Evolutionary conservation across 495 filamentous ascomycete species (phyloP).

Genomic region (Aspergillus biplanus): DNA sequence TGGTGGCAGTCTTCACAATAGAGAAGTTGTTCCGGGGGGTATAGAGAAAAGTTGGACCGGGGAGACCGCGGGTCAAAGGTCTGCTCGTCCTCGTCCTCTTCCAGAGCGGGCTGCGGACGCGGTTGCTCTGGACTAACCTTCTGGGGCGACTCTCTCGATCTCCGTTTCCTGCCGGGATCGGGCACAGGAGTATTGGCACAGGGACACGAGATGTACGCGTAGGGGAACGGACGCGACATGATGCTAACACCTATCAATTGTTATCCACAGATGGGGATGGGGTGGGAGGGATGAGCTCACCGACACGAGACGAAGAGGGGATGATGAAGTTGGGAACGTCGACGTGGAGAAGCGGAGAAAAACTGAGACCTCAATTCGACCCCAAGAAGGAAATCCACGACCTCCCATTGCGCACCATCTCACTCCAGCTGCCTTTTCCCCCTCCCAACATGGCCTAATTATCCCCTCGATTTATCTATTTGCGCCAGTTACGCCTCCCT

Average conservation of each 20-base stretch:
- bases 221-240: constrained; percentile 82
- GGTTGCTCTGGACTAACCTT: constrained; percentile 42
- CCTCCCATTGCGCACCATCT: not conserved
- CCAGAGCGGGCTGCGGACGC: constrained; percentile 34
- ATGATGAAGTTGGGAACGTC: not conserved
- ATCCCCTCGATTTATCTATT: not conserved
- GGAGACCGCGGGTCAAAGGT: constrained; percentile 85
- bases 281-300: not conserved
- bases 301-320: not conserved
- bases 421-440: not conserved
- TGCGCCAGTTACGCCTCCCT: not conserved
- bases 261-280: not conserved
- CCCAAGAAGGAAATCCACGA: not conserved
- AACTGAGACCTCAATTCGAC: not conserved
- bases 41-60: constrained; percentile 85
- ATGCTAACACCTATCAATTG: constrained; percentile 1
- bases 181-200: constrained; percentile 67
- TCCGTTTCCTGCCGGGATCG: constrained; percentile 42
- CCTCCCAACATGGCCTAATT: not conserved
- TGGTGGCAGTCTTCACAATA: constrained; percentile 97
- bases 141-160: constrained; percentile 43
- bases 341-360: not conserved
- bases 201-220: constrained; percentile 90
- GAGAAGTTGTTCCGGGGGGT: constrained; percentile 89
- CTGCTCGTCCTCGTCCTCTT: constrained; percentile 72